Base-by-base conservation (phyloP, 306 rosid genomes). In the Prinsepia uniflora region DNA sequence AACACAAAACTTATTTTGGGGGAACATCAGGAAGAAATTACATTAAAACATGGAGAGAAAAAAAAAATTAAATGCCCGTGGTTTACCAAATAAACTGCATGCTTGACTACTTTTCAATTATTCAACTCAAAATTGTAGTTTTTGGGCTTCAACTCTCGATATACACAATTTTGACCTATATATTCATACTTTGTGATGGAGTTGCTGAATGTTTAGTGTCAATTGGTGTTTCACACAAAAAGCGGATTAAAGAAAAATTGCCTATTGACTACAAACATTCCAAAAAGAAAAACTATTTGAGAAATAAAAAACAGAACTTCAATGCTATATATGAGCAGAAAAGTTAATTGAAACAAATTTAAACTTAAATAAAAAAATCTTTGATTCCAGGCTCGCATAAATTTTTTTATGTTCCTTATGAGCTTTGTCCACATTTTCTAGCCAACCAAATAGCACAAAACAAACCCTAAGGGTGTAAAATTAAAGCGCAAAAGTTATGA, bases 391-490 rank as follows among this genome's bases (percentile, higher is more conserved):
- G 4, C 18, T 40, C 46, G 39, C 10, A 39, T 10, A 67, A 19
- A 67, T 9, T 59, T 18, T 34, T 59, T 34, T 3, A 59, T 59
- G 5, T 59, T 59, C 44, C 64, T 34, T 7, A 7, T 9, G 6
- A 59, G 14, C 36, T 15, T 48, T 46, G 14, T 20, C 17, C 13
- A 9, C 0, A 39, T 1, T 72, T 63, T 63, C 44, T 42, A 20
- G 14, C 55, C 24, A 72, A 58, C 63, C 70, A 76, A 65, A 60
- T 40, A 65, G 39, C 44, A 58, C 6, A 70, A 18, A 6, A 30
- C 7, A 48, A 59, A 74, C 69, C 65, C 75, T 70, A 54, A 73
- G 65, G 49, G 15, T 40, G 42, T 36, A 42, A 56, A 53, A 12
- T 50, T 39, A 34, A 64, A 7, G 1, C 5, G 40, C 9, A 19